Evolutionary conservation across 257 asterid species (phyloP), one percentile per base, ranked within the genome.

Genomic region (Marsdenia floribunda): DNA sequence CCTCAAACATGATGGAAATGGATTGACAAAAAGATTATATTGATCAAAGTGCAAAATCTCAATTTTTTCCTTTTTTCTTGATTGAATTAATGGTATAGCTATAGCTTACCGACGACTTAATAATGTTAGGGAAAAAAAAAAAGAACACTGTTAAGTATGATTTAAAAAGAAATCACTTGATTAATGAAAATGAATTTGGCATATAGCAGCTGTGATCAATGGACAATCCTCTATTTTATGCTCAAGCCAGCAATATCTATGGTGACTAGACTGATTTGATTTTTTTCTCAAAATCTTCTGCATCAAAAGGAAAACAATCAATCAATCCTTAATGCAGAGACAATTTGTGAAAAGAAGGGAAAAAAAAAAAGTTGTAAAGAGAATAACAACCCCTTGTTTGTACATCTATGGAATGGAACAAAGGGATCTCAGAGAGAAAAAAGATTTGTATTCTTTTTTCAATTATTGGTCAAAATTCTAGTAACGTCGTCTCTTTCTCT

Each of bases 101-200:
- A 29, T 29, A 71, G 76, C 22, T 61, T 52, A 46, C 67, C 73
- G 60, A 77, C 73, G 50, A 65, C 19, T 38, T 65, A 53, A 49
- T 54, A 52, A 77, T 49, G 33, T 29, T 0, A 29, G 0, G 33
- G 33, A 29, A 29, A 29, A 29, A 29, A 29, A 29, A 29, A 12
- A 22, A 33, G 33, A 49, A 77, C 14, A 47, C 22, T 59, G 47
- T 77, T 77, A 52, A 35, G 19, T 37, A 60, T 80, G 78, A 77
- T 80, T 76, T 70, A 70, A 60, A 73, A 69, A 16, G 68, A n/a
- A 63, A 70, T 75, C 73, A 47, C 74, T 19, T 74, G 63, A 63
- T 73, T 77, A 77, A 64, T 63, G 74, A 74, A 37, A 73, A 58
- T 58, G 70, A 59, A 12, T 50, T 71, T 77, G 76, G 76, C 80